These are phyloP conservation scores for Parasitella parasitica DNA, from an alignment of 371 early-diverging fungal species.

Conservation along the genomic window DNA sequence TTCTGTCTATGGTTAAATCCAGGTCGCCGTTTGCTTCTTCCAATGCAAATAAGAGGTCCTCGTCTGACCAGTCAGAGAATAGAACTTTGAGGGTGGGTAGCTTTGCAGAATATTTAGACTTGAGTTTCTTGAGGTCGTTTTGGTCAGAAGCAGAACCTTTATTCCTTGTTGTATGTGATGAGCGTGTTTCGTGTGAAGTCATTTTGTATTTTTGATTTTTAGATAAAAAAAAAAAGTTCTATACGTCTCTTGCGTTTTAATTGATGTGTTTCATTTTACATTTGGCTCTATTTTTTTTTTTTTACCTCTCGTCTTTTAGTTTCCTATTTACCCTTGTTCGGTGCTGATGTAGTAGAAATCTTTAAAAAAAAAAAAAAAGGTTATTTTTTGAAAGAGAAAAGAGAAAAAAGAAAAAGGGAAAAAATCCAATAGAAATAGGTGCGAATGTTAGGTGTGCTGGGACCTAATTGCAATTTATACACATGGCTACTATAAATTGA, in stretches of 20 bases:
- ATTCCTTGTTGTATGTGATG: slow-evolving; percentile 30
- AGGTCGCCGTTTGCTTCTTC: slow-evolving; percentile 88
- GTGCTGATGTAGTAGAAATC: neutral
- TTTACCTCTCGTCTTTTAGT: neutral
- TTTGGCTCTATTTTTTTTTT: neutral
- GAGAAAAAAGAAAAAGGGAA: neutral
- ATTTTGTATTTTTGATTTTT: slow-evolving; percentile 12
- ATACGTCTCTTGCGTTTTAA: neutral
- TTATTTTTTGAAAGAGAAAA: slow-evolving; percentile 6
- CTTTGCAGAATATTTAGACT: slow-evolving; percentile 62
- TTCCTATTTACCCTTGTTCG: neutral
- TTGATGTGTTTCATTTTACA: neutral
- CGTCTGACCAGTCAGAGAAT: slow-evolving; percentile 89
- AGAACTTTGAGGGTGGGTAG: slow-evolving; percentile 77
- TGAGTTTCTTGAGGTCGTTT: slow-evolving; percentile 61
- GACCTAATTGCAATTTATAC: neutral
- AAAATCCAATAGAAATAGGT: neutral
- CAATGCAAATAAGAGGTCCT: slow-evolving; percentile 81
- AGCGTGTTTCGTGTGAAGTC: slow-evolving; percentile 38
- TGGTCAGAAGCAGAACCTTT: slow-evolving; percentile 27
- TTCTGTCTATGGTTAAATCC: slow-evolving; percentile 76
- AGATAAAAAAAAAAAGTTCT: slow-evolving; percentile 5
- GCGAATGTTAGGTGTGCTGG: neutral
- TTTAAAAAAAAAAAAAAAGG: slow-evolving; percentile 1
- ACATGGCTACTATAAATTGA: slow-evolving; percentile 7